Evolutionary conservation across 2,329 filamentous ascomycete genomes (phyloP).

Genomic region (Aurifilum marmelostoma): DNA sequence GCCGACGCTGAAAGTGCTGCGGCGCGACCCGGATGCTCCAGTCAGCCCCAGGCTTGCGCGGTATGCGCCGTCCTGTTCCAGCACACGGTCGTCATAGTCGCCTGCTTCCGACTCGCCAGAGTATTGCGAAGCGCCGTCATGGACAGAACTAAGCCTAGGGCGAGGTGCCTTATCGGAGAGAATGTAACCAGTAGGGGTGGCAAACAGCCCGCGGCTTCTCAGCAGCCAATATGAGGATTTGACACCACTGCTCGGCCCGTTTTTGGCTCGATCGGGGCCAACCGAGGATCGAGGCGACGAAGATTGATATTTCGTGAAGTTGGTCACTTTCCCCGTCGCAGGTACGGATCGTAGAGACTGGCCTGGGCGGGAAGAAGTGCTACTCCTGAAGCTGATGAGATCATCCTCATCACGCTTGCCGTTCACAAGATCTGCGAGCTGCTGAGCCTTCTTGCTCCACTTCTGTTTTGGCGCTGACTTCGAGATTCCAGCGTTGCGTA

Average conservation of each 20-base stretch:
- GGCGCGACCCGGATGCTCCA: slow-evolving; percentile 13
- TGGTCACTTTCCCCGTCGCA: slow-evolving; percentile 24
- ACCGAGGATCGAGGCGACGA: slow-evolving; percentile 28
- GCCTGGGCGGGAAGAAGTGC: slow-evolving; percentile 27
- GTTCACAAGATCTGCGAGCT: slow-evolving; percentile 23
- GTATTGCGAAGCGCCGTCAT: slow-evolving; percentile 26
- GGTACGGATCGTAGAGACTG: slow-evolving; percentile 26
- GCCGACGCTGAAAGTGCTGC: slow-evolving; percentile 21
- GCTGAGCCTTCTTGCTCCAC: slow-evolving; percentile 27
- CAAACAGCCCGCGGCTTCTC: slow-evolving; percentile 25
- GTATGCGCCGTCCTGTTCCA: slow-evolving; percentile 28
- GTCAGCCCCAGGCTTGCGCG: slow-evolving; percentile 27
- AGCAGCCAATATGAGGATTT: slow-evolving; percentile 29
- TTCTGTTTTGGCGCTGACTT: slow-evolving; percentile 23
- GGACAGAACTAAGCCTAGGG: slow-evolving; percentile 6
- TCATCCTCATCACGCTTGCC: slow-evolving; percentile 29
- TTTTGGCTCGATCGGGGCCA: slow-evolving; percentile 23
- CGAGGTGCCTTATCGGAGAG: slow-evolving; percentile 27
- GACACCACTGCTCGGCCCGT: slow-evolving; percentile 26
- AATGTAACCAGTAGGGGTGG: slow-evolving; percentile 27
- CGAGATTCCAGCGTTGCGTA: slow-evolving; percentile 23
- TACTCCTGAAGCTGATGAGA: slow-evolving; percentile 29
- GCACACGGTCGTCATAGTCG: slow-evolving; percentile 26
- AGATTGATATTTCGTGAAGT: slow-evolving; percentile 29
- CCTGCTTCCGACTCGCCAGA: slow-evolving; percentile 26